Evolutionary conservation across 2,329 filamentous ascomycete species (phyloP).

Genomic region (Zymoseptoria ardabiliae): DNA sequence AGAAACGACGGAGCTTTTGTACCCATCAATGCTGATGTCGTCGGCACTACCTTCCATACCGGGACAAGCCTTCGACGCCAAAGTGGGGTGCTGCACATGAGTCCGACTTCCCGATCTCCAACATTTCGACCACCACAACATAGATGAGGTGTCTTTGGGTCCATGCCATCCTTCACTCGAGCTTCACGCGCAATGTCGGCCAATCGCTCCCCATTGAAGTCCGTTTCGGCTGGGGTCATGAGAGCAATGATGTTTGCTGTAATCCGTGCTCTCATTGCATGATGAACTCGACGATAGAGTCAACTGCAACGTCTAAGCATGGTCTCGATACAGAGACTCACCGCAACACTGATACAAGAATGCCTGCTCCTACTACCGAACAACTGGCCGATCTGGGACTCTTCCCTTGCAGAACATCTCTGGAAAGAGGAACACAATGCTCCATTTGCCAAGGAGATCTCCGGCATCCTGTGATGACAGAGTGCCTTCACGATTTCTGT

Average conservation of each 20-base stretch:
- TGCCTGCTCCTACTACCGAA: constrained; percentile 5
- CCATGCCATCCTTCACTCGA: not conserved
- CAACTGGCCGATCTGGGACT: constrained; percentile 9
- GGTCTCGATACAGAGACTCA: not conserved
- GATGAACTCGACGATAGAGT: not conserved
- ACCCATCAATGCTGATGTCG: not conserved
- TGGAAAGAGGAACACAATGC: constrained; percentile 6
- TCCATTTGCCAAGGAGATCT: constrained; percentile 9
- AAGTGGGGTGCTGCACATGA: not conserved
- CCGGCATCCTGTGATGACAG: constrained; percentile 8
- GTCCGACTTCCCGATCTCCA: not conserved
- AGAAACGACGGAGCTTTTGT: not conserved
- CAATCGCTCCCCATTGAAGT: not conserved
- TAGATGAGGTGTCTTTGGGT: too few species aligned
- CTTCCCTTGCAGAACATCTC: constrained; percentile 3
- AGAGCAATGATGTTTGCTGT: not conserved
- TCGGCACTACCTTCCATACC: not conserved
- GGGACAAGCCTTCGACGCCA: not conserved
- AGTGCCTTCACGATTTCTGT: constrained; percentile 12
- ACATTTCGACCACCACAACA: not conserved
- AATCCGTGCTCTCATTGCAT: not conserved
- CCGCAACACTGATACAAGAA: not conserved
- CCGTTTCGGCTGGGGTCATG: not conserved
- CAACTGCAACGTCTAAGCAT: not conserved
- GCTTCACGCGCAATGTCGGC: not conserved